These are phyloP conservation scores for Notholithocarpus densiflorus DNA, from an alignment of 306 rosid genomes.

Conservation along the genomic window DNA sequence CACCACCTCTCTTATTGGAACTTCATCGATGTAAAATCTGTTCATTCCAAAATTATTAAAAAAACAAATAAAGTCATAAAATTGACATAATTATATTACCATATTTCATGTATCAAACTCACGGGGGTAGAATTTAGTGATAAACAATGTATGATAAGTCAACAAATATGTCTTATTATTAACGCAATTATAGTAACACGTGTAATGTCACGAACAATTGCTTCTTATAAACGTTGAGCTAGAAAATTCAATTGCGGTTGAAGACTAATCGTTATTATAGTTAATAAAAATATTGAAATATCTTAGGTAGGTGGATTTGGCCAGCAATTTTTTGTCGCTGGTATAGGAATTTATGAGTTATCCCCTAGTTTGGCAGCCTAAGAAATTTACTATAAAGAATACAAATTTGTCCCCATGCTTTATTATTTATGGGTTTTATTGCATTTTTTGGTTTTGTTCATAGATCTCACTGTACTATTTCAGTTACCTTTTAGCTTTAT, in stretches of 20 bases:
- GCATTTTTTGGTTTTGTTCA: too few relatives aligned
- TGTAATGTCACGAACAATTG: too few relatives aligned
- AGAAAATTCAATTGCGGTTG: neutral
- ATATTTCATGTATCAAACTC: too few relatives aligned
- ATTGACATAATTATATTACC: too few relatives aligned
- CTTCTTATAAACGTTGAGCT: neutral
- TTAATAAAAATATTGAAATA: neutral
- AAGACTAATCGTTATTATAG: neutral
- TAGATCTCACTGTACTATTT: too few relatives aligned
- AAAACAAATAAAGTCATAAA: neutral
- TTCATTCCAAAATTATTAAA: neutral
- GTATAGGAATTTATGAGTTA: conserved; percentile 38
- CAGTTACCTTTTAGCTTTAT: too few relatives aligned
- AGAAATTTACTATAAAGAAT: conserved; percentile 8
- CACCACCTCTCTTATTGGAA: conserved; percentile 77
- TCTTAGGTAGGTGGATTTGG: neutral
- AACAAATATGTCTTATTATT: too few relatives aligned
- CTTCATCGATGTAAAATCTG: conserved; percentile 94
- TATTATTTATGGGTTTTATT: too few relatives aligned
- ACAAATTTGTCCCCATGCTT: neutral
- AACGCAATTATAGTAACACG: too few relatives aligned
- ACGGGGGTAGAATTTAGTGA: too few relatives aligned
- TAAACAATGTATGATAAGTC: too few relatives aligned
- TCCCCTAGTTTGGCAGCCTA: conserved; percentile 35
- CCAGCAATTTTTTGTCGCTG: neutral